A percentile compares a stretch with the other conserved stretches of the same genome.
phyloP scores from a whole-genome alignment of 306 rosid genomes.

The Gastrolobium villosum region DNA sequence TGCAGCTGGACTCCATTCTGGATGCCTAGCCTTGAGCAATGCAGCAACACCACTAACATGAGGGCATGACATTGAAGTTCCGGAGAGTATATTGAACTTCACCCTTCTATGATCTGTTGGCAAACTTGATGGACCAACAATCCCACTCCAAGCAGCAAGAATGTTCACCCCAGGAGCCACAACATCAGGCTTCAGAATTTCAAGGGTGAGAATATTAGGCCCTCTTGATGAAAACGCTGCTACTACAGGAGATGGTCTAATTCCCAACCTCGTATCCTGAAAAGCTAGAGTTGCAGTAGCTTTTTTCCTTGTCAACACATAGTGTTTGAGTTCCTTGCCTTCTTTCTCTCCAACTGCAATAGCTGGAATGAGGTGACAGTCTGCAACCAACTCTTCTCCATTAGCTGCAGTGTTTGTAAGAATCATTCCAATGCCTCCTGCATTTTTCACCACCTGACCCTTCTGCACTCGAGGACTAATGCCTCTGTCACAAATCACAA shows the following conservation, averaged over 20 bases:
- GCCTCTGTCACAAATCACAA: constrained; percentile 94
- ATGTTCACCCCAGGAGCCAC: constrained; percentile 98
- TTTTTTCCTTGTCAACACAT: constrained; percentile 59
- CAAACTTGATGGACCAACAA: constrained; percentile 80
- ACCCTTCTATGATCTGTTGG: constrained; percentile 74
- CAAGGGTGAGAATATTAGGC: constrained; percentile 80
- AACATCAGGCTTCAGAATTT: constrained; percentile 89
- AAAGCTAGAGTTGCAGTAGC: constrained; percentile 72
- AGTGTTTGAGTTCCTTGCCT: constrained; percentile 71
- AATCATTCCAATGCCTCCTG: constrained; percentile 94
- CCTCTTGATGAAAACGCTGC: constrained; percentile 99
- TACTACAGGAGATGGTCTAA: constrained; percentile 91
- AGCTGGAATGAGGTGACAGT: constrained; percentile 87
- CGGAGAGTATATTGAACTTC: constrained; percentile 87
- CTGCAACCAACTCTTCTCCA: constrained; percentile 94
- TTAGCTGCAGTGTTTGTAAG: constrained; percentile 80
- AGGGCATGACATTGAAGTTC: constrained; percentile 99
- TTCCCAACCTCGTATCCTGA: constrained; percentile 74
- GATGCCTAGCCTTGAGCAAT: constrained; percentile 75
- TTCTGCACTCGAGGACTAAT: constrained; percentile 92
- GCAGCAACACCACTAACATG: constrained; percentile 98
- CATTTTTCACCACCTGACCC: constrained; percentile 89
- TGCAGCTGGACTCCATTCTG: constrained; percentile 94
- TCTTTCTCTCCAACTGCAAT: constrained; percentile 86
- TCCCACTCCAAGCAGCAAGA: constrained; percentile 96